A percentile compares a stretch with the other conserved stretches of the same genome.
Conservation (phyloP, 768 basidiomycete genomes). For the Rubroboletus pulcherrimus region DNA sequence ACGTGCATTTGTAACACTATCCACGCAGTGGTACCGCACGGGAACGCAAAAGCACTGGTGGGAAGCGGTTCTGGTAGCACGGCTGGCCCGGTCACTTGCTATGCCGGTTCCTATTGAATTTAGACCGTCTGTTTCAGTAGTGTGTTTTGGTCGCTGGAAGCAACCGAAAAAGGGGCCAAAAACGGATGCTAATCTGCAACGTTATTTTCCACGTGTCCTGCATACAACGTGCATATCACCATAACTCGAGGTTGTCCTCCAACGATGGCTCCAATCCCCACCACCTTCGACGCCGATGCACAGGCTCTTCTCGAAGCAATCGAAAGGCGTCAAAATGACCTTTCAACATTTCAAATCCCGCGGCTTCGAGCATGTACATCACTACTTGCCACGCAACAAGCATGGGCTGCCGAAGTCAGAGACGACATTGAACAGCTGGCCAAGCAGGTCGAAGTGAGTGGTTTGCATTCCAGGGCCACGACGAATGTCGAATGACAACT, state of each 20-base stretch:
- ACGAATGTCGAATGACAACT: background rate
- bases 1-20: too few species aligned
- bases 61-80: too few species aligned
- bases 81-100: too few species aligned
- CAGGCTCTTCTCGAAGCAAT: constrained; percentile 47
- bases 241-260: background rate
- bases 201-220: background rate
- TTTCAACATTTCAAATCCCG: constrained; percentile 70
- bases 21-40: too few species aligned
- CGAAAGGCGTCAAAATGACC: constrained; percentile 56
- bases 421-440: constrained; percentile 66
- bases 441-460: constrained; percentile 64
- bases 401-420: constrained; percentile 67
- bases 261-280: constrained; percentile 62
- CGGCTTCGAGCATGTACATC: constrained; percentile 66
- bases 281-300: constrained; percentile 50
- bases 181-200: background rate
- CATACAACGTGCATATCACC: background rate
- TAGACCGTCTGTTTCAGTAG: too few species aligned
- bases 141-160: background rate
- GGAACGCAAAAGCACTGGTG: too few species aligned
- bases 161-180: background rate
- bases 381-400: constrained; percentile 67
- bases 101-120: too few species aligned
- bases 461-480: background rate